Base-by-base conservation (phyloP, 2,329 filamentous ascomycete species). In the Cladobotryum protrusum region DNA sequence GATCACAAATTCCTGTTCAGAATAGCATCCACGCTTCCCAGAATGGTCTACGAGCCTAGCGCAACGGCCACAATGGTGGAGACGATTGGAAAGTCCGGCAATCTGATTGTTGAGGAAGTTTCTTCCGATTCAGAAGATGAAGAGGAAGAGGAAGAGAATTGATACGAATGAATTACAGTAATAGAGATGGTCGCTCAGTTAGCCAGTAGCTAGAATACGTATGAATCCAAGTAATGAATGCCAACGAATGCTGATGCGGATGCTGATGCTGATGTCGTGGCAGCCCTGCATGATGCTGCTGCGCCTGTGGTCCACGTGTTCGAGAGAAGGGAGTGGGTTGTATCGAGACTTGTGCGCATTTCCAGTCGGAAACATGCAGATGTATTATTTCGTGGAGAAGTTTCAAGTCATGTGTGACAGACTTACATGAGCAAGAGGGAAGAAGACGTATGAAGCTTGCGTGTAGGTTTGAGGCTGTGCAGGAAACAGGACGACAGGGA, bases 1-100 rank as follows among this genome's bases (percentile, higher is more conserved):
- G 74, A 83, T 57, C 91, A 97, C 65, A 74, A 83, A 58, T 99
- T 93, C 70, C 72, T 72, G n/a, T 99, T 99, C 68, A 80, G 80
- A 50, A 81, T 99, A 41, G 89, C 92, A 3, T 88, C 86, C 20
- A 85, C 89, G 0, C 83, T 99, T 77, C 93, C 93, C 5, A 77
- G 93, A 46, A 81, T 85, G 52, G 87, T 93, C 32, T 92, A 88
- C 65, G 83, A 86, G 53, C 72, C 91, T 5, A 81, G 83, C 48
- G 72, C 74, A 35, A 79, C 78, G 0, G 82, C 79, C 4, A 85
- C 81, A 18, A 77, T 96, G 59, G 77, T 77, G 24, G 80, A 87
- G 56, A 80, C 81, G 58, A 85, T 97, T 63, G 89, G 92, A 3
- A 77, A 84, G 57, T 91, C 89, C 56, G 89, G 86, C 3, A 96